Evolutionary conservation across 23 red algal species (phyloP).

Genomic region (Gracilaria domingensis): DNA sequence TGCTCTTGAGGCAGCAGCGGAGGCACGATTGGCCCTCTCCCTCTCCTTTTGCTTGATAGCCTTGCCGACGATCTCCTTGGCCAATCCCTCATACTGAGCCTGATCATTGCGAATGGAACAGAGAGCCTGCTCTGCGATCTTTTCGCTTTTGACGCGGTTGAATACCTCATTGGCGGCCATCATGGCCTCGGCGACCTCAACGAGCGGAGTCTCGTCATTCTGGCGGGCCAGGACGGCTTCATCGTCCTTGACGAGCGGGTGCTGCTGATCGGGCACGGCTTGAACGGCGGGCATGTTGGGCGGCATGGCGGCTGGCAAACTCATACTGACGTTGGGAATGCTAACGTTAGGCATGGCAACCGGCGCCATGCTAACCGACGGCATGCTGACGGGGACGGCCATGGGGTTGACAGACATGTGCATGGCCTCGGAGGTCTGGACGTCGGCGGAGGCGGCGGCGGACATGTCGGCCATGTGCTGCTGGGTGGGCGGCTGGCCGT

Average conservation of each 20-base stretch:
- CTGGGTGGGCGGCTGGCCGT: slow-evolving; percentile 14
- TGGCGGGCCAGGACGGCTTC: slow-evolving; percentile 13
- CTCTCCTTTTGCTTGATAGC: slow-evolving; percentile 75
- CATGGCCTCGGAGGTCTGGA: slow-evolving; percentile 10
- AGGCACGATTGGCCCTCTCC: slow-evolving; percentile 73
- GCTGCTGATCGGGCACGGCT: slow-evolving; percentile 19
- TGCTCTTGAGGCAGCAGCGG: slow-evolving; percentile 64
- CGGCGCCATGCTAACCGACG: slow-evolving; percentile 5
- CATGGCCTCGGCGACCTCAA: slow-evolving; percentile 73
- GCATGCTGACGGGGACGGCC: slow-evolving; percentile 23
- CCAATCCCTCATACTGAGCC: slow-evolving; percentile 60
- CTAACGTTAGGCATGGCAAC: slow-evolving; percentile 1
- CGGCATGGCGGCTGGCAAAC: not conserved
- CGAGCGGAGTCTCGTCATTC: slow-evolving; percentile 60
- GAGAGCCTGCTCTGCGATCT: slow-evolving; percentile 70
- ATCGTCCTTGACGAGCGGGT: slow-evolving; percentile 29
- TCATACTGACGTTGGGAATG: slow-evolving; percentile 26
- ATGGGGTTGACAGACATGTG: slow-evolving; percentile 31
- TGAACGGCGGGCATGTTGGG: slow-evolving; percentile 36
- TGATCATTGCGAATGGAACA: slow-evolving; percentile 55
- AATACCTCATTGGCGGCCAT: slow-evolving; percentile 69
- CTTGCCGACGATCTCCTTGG: slow-evolving; percentile 58
- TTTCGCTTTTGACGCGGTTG: slow-evolving; percentile 69
- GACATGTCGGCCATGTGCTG: slow-evolving; percentile 6
- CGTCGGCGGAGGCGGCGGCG: slow-evolving; percentile 13